phyloP scores from a whole-genome alignment of 2,329 filamentous ascomycete species.

The Ceratocystis cubensis region DNA sequence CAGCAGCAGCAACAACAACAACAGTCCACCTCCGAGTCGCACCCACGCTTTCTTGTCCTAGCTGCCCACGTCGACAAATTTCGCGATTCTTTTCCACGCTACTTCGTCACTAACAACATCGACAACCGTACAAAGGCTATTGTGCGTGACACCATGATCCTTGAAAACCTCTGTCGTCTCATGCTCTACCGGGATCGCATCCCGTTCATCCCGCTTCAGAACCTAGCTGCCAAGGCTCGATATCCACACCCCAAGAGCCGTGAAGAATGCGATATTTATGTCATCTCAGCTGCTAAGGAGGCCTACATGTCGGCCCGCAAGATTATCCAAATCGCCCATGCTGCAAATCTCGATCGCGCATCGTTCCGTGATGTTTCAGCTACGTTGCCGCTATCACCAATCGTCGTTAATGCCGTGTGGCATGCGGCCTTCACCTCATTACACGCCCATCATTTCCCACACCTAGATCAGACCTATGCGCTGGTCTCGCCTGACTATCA shows the following conservation, averaged over 20 bases:
- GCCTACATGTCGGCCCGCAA: background rate
- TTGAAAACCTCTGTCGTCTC: background rate
- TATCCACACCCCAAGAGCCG: background rate
- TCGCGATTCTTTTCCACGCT: background rate
- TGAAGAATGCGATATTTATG: background rate
- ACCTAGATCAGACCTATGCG: background rate
- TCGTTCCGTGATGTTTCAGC: background rate
- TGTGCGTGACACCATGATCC: background rate
- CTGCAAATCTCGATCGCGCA: background rate
- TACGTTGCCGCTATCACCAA: background rate
- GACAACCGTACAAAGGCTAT: conserved; percentile 4
- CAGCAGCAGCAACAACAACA: background rate
- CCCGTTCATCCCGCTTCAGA: conserved; percentile 1
- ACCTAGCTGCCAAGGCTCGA: background rate
- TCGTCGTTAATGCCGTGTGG: conserved; percentile 5
- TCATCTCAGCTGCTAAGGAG: background rate
- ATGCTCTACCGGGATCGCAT: conserved; percentile 10
- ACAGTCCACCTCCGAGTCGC: background rate
- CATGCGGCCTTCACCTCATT: conserved; percentile 7
- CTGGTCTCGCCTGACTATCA: conserved; percentile 5
- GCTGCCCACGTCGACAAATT: conserved; percentile 4
- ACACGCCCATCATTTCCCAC: conserved; percentile 15
- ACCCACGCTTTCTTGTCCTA: conserved; percentile 2
- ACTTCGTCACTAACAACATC: background rate
- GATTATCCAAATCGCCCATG: background rate